A percentile compares a stretch with the other conserved stretches of the same genome.
Evolutionary conservation across 2,329 filamentous ascomycete genomes (phyloP).

Genomic region (Calonectria hongkongensis): DNA sequence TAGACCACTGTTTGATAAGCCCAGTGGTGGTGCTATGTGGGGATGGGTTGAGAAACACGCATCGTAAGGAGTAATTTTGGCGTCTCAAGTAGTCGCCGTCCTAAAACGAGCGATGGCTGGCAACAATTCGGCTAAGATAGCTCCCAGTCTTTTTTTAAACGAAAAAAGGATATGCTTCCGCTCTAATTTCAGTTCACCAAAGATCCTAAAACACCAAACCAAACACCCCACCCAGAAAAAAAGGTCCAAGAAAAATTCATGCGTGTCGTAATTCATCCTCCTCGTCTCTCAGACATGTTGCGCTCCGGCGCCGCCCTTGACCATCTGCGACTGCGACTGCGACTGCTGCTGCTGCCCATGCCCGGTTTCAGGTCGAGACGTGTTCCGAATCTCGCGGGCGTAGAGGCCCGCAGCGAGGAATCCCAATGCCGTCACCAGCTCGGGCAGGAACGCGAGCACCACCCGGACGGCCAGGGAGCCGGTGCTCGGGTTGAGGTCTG

Average conservation of each 20-base stretch:
- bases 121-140: background rate
- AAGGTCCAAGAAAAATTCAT: background rate
- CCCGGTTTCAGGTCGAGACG: conserved; percentile 18
- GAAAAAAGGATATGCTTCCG: background rate
- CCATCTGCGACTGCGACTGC: background rate
- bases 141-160: background rate
- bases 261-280: background rate
- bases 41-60: background rate
- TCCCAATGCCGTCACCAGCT: conserved; percentile 28
- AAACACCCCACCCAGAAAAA: background rate
- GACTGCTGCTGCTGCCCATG: background rate
- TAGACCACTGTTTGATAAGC: conserved; percentile 8
- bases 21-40: no score
- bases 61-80: conserved; percentile 2
- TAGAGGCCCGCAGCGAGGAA: conserved; percentile 31
- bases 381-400: conserved; percentile 21
- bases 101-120: background rate
- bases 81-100: background rate
- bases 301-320: conserved; percentile 12
- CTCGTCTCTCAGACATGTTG: background rate
- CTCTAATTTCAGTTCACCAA: background rate
- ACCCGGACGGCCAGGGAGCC: conserved; percentile 35
- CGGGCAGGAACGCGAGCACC: conserved; percentile 33
- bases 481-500: conserved; percentile 25
- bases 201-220: background rate